These are phyloP conservation scores for Penicillium pulvis DNA, from an alignment of 495 filamentous ascomycete species.

Conservation along the genomic window DNA sequence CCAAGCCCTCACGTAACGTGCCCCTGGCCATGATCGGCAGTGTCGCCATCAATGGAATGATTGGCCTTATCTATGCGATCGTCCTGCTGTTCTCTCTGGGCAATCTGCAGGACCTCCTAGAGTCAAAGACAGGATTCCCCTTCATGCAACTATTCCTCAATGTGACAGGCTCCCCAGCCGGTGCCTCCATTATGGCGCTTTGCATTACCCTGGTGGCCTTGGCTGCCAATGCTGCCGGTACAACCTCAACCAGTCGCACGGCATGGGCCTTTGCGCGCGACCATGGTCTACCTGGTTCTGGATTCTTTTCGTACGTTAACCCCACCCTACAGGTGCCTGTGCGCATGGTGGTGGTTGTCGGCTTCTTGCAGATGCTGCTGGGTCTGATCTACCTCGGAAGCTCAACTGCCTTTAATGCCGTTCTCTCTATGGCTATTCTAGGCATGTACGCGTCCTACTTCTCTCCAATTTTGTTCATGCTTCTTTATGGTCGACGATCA, in stretches of 20 bases:
- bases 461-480: constrained; percentile 27
- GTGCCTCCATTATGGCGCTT: constrained; percentile 33
- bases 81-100: constrained; percentile 47
- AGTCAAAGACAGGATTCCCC: constrained; percentile 39
- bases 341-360: constrained; percentile 23
- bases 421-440: constrained; percentile 42
- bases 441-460: constrained; percentile 44
- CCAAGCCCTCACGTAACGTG: constrained; percentile 35
- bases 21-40: constrained; percentile 48
- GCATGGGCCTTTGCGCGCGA: constrained; percentile 31
- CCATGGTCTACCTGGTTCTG: constrained; percentile 18
- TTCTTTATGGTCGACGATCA: constrained; percentile 20
- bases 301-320: constrained; percentile 19
- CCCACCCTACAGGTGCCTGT: constrained; percentile 23
- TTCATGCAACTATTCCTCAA: constrained; percentile 49
- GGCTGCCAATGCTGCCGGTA: constrained; percentile 25
- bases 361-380: constrained; percentile 35
- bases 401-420: constrained; percentile 44
- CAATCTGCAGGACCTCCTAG: constrained; percentile 36
- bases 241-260: constrained; percentile 28
- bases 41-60: constrained; percentile 42
- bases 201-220: constrained; percentile 21
- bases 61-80: constrained; percentile 46
- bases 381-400: constrained; percentile 46
- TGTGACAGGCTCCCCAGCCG: constrained; percentile 35